Conservation (phyloP, 108 stramenopile species). For the Tribonema minus region DNA sequence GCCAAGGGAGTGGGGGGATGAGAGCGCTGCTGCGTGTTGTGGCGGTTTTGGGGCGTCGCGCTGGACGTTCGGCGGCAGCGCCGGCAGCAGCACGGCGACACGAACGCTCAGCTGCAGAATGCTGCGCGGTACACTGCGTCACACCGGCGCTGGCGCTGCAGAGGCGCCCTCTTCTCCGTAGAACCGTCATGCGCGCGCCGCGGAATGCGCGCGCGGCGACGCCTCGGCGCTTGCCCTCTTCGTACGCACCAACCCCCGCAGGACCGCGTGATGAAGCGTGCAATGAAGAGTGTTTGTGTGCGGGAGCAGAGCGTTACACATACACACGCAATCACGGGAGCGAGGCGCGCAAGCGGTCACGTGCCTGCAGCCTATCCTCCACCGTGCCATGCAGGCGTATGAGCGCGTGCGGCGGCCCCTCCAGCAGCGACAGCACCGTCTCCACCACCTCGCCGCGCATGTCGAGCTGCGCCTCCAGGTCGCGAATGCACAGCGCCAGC, state of each 20-base stretch:
- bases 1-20: neutral
- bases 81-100: too few species aligned
- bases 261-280: neutral
- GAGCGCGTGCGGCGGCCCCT: slow-evolving; percentile 18
- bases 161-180: too few species aligned
- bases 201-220: too few species aligned
- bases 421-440: slow-evolving; percentile 27
- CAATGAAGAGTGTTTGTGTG: too few species aligned
- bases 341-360: neutral
- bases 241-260: neutral
- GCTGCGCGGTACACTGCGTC: too few species aligned
- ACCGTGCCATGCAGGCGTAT: neutral
- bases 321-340: neutral
- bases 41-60: neutral
- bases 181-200: too few species aligned
- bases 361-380: neutral
- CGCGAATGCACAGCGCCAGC: slow-evolving; percentile 13
- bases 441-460: slow-evolving; percentile 30
- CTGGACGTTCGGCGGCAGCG: too few species aligned
- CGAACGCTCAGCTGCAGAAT: too few species aligned
- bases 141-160: too few species aligned
- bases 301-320: too few species aligned
- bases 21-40: neutral
- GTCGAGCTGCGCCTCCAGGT: slow-evolving; percentile 13
- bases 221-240: neutral